These are phyloP conservation scores for Diplotaxis tenuifolia DNA, from an alignment of 345 rosid species.

Conservation along the genomic window DNA sequence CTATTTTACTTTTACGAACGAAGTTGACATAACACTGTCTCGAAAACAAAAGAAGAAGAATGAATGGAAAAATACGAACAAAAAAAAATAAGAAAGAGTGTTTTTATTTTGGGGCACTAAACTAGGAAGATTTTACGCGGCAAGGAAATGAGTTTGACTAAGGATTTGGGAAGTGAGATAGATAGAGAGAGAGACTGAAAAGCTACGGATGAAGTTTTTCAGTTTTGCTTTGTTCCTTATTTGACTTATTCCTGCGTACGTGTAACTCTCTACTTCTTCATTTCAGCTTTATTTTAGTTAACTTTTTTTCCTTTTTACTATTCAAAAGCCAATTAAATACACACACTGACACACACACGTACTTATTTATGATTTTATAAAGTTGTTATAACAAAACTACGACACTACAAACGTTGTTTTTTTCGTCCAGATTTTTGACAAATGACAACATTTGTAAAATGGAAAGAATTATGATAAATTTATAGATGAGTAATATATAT, in stretches of 20 bases:
- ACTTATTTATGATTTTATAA: too few species aligned
- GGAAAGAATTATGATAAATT: not conserved
- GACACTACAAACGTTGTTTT: not conserved
- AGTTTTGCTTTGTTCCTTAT: conserved; percentile 32
- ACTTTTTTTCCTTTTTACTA: not conserved
- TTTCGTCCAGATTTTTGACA: not conserved
- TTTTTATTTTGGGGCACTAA: not conserved
- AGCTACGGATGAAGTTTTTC: conserved; percentile 17
- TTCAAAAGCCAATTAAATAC: not conserved
- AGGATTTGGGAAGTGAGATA: not conserved
- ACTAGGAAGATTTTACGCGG: conserved; percentile 30
- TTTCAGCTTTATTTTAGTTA: not conserved
- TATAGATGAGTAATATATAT: not conserved
- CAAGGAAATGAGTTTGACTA: conserved; percentile 30
- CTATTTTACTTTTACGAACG: not conserved
- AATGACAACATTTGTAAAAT: not conserved
- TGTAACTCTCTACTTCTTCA: not conserved
- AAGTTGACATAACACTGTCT: not conserved
- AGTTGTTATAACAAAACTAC: not conserved
- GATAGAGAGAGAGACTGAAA: conserved; percentile 12
- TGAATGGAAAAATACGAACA: not conserved
- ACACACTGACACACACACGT: not conserved
- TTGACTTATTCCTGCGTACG: conserved; percentile 26
- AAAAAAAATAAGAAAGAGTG: not conserved
- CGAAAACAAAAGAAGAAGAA: not conserved